Conservation (phyloP, 352 stramenopile genomes). For the Phytophthora sp. region DNA sequence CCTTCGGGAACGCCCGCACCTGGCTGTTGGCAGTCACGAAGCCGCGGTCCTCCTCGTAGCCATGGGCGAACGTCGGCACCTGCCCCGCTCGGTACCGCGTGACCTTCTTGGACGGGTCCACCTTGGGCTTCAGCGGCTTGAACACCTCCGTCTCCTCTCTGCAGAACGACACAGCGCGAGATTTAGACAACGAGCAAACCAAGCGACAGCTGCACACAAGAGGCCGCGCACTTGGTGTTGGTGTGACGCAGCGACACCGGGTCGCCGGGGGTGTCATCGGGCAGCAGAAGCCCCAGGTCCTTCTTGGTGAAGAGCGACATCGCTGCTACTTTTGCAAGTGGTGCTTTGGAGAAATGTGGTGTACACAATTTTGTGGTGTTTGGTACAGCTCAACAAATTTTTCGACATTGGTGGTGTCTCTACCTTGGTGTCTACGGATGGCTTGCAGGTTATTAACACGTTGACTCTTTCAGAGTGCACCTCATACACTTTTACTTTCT, state of each 20-base stretch:
- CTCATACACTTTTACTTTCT: too few relatives aligned
- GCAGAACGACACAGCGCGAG: not conserved
- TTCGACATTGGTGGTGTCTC: too few relatives aligned
- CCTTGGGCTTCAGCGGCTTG: slow-evolving; percentile 77
- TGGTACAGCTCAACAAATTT: too few relatives aligned
- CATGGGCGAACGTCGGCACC: slow-evolving; percentile 74
- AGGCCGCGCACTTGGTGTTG: slow-evolving; percentile 49
- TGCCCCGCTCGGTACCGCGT: slow-evolving; percentile 83
- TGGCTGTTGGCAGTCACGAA: slow-evolving; percentile 78
- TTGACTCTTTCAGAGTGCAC: too few relatives aligned
- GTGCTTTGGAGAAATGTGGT: too few relatives aligned
- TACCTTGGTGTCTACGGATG: too few relatives aligned
- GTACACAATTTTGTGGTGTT: too few relatives aligned
- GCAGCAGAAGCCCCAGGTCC: slow-evolving; percentile 80
- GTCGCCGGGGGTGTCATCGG: slow-evolving; percentile 80
- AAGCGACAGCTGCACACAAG: not conserved
- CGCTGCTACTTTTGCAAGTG: too few relatives aligned
- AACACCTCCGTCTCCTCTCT: slow-evolving; percentile 79
- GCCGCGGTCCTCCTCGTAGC: slow-evolving; percentile 79
- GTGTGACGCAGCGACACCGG: slow-evolving; percentile 83
- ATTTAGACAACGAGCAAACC: not conserved
- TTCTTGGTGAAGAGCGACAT: slow-evolving; percentile 92
- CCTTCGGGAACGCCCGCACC: slow-evolving; percentile 47
- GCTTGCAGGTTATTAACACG: too few relatives aligned
- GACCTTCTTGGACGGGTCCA: slow-evolving; percentile 85